Conservation (phyloP, 768 basidiomycete species). For the Lactifluus subvellereus region DNA sequence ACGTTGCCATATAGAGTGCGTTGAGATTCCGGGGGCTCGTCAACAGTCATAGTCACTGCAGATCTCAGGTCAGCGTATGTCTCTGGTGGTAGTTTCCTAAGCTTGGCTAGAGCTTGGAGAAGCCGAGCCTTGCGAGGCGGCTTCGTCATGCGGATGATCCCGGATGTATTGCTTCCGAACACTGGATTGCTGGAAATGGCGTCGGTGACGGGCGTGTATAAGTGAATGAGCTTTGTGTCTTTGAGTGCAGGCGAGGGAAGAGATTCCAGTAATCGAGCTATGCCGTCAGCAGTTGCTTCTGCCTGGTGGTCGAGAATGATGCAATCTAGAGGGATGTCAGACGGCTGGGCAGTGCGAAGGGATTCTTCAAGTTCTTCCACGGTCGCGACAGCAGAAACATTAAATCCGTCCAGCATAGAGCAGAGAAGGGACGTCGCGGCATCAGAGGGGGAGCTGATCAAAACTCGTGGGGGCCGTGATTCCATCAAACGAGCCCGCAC, state of each 20-base stretch:
- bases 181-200: conserved; percentile 44
- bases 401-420: conserved; percentile 53
- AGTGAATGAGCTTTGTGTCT: conserved; percentile 61
- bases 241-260: conserved; percentile 35
- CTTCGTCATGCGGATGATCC: conserved; percentile 64
- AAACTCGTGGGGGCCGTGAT: conserved; percentile 42
- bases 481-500: conserved; percentile 44
- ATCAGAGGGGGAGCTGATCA: conserved; percentile 54
- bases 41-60: conserved; percentile 40
- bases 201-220: conserved; percentile 67
- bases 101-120: conserved; percentile 53
- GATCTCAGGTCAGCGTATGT: conserved; percentile 35
- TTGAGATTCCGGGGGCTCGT: conserved; percentile 42
- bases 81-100: conserved; percentile 49
- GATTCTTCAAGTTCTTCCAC: conserved; percentile 43
- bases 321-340: conserved; percentile 47
- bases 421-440: conserved; percentile 51
- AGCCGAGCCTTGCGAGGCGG: conserved; percentile 57
- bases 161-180: conserved; percentile 46
- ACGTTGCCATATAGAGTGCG: conserved; percentile 61
- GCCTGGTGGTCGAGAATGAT: conserved; percentile 63
- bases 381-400: conserved; percentile 39
- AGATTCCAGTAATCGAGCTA: conserved; percentile 46
- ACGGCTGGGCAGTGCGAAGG: conserved; percentile 33
- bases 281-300: conserved; percentile 50